Percentiles rank a stretch among this genome's conserved stretches.
These are phyloP conservation scores for Opeltia flavorubescens DNA, from an alignment of 495 filamentous ascomycete genomes.

Conservation along the genomic window DNA sequence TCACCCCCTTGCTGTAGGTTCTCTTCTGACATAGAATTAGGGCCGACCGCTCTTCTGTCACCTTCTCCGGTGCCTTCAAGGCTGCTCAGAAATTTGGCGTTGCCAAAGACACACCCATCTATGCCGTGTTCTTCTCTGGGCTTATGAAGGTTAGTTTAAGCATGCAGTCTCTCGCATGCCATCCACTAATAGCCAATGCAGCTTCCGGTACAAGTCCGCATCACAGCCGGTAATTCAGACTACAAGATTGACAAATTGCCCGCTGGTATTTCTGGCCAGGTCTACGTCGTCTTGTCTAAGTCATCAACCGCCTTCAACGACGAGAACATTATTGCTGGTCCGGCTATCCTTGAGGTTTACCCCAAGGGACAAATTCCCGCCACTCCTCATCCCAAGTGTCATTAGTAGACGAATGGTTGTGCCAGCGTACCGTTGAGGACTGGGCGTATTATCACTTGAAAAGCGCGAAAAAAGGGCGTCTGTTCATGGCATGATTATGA, in stretches of 20 bases:
- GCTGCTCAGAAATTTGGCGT: conserved; percentile 7
- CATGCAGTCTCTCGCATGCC: neutral
- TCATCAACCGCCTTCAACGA: conserved; percentile 24
- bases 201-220: conserved; percentile 15
- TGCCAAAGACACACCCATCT: conserved; percentile 11
- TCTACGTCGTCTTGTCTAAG: conserved; percentile 31
- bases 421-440: neutral
- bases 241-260: conserved; percentile 21
- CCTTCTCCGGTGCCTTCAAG: conserved; percentile 15
- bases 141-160: conserved; percentile 6
- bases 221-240: conserved; percentile 11
- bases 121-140: conserved; percentile 22
- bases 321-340: conserved; percentile 29
- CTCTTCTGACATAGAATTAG: conserved; percentile 5
- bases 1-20: neutral
- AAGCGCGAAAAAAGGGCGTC: neutral
- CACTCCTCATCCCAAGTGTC: neutral
- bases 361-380: neutral
- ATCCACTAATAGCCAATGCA: neutral
- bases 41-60: conserved; percentile 13
- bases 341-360: conserved; percentile 29
- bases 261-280: conserved; percentile 26
- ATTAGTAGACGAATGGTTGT: no score
- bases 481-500: no score
- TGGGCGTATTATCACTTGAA: neutral